phyloP scores from a whole-genome alignment of 345 rosid genomes.

The Euphorbia tirucalli region DNA sequence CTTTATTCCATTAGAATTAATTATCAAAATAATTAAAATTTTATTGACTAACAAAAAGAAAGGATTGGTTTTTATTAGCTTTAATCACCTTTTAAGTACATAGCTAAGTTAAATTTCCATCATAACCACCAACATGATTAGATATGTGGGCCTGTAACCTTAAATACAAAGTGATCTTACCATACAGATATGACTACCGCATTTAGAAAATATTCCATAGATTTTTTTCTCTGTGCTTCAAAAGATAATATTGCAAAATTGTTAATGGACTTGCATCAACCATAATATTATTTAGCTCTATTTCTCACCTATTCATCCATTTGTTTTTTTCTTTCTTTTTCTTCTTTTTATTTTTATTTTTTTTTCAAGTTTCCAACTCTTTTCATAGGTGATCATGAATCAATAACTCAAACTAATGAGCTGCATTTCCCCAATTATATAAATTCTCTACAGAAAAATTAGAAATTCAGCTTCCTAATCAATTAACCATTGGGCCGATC shows the following conservation, averaged over 20 bases:
- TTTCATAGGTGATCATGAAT: neutral
- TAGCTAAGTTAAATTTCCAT: conserved; percentile 34
- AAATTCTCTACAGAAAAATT: neutral
- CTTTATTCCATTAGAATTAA: neutral
- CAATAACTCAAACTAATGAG: neutral
- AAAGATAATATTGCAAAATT: conserved; percentile 28
- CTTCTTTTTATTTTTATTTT: too few species aligned
- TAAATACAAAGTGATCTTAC: conserved; percentile 37
- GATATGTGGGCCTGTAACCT: conserved; percentile 52
- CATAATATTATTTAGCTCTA: neutral
- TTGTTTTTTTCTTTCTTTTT: too few species aligned
- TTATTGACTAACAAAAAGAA: conserved; percentile 19
- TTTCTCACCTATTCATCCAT: neutral
- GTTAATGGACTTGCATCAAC: conserved; percentile 15
- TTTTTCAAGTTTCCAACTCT: neutral
- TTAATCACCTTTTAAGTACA: conserved; percentile 40
- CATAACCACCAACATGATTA: conserved; percentile 59
- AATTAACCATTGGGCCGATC: too few species aligned
- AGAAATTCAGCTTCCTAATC: neutral
- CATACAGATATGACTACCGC: conserved; percentile 40
- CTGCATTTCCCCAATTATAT: neutral
- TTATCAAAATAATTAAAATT: conserved; percentile 12
- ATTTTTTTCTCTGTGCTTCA: conserved; percentile 19
- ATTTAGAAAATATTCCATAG: conserved; percentile 29
- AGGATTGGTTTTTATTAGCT: conserved; percentile 22